These are phyloP conservation scores for Hebeloma cylindrosporum DNA, from an alignment of 768 basidiomycete genomes.

Conservation along the genomic window DNA sequence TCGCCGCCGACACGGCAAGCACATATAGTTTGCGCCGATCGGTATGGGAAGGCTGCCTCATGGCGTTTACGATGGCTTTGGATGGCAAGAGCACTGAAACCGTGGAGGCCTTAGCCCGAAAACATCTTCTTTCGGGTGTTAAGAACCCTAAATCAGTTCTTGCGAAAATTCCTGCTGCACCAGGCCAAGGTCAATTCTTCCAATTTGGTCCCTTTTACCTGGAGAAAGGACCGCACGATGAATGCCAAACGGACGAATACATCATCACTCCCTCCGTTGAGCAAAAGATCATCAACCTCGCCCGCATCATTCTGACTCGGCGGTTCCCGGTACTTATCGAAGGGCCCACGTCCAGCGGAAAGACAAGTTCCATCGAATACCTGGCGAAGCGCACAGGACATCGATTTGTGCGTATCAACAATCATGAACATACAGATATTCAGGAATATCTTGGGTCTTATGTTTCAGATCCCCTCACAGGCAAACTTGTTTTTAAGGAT, in stretches of 20 bases:
- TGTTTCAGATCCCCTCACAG: conserved; percentile 86
- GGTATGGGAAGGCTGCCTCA: conserved; percentile 94
- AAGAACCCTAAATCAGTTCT: conserved; percentile 79
- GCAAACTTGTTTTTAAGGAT: conserved; percentile 94
- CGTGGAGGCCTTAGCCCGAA: conserved; percentile 69
- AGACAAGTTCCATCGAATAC: conserved; percentile 96
- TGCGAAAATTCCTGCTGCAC: conserved; percentile 64
- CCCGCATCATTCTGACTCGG: conserved; percentile 84
- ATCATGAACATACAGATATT: conserved; percentile 99
- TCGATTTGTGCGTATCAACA: conserved; percentile 96
- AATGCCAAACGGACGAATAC: conserved; percentile 73
- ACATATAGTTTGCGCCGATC: conserved; percentile 81
- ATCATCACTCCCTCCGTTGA: conserved; percentile 96
- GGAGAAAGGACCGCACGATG: conserved; percentile 68
- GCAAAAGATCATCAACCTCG: conserved; percentile 90
- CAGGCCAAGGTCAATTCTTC: conserved; percentile 54
- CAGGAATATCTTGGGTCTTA: conserved; percentile 99
- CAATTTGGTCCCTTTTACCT: conserved; percentile 93
- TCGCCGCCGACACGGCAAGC: conserved; percentile 79
- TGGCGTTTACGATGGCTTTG: conserved; percentile 97
- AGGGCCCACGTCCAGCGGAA: conserved; percentile 96
- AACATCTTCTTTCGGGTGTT: conserved; percentile 75
- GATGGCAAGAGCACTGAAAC: conserved; percentile 67
- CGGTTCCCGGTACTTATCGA: conserved; percentile 95
- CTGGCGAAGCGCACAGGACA: conserved; percentile 92